A percentile compares a stretch with the other conserved stretches of the same genome.
phyloP scores from a whole-genome alignment of 2,329 filamentous ascomycete species.

The Coleophoma eucalyptorum region DNA sequence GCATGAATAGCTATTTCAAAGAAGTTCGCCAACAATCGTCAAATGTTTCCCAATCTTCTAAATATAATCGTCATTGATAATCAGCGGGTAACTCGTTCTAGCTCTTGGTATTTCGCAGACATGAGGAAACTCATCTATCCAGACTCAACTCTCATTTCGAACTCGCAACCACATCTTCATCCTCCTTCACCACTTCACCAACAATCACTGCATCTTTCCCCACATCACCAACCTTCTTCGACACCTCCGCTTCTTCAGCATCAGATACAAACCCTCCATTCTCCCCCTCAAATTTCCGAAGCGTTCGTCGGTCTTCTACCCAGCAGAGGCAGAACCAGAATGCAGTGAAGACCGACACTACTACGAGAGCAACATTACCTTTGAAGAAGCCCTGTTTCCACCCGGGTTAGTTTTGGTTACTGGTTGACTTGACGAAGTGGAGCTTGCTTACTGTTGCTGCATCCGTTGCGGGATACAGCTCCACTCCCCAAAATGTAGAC shows the following conservation, averaged over 20 bases:
- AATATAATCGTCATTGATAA: too few species aligned
- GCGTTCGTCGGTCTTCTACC: not conserved
- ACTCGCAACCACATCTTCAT: too few species aligned
- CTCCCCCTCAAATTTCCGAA: not conserved
- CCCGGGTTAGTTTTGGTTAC: not conserved
- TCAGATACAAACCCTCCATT: not conserved
- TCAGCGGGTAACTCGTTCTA: too few species aligned
- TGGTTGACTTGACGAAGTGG: not conserved
- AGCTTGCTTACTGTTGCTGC: slow-evolving; percentile 24
- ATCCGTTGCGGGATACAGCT: slow-evolving; percentile 36
- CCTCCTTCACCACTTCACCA: too few species aligned
- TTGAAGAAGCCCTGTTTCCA: not conserved
- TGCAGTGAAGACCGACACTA: not conserved
- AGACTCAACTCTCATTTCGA: too few species aligned
- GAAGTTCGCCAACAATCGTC: too few species aligned
- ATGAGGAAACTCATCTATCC: too few species aligned
- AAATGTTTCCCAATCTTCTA: too few species aligned
- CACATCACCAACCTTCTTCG: too few species aligned
- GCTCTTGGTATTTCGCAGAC: too few species aligned
- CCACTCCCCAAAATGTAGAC: slow-evolving; percentile 42
- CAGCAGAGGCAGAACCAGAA: not conserved
- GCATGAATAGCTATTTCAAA: too few species aligned
- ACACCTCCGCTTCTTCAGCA: not conserved
- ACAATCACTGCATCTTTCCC: too few species aligned
- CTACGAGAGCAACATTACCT: not conserved